A percentile compares a stretch with the other conserved stretches of the same genome.
Conservation (phyloP, 2,329 filamentous ascomycete species). For the Talaromyces islandicus region DNA sequence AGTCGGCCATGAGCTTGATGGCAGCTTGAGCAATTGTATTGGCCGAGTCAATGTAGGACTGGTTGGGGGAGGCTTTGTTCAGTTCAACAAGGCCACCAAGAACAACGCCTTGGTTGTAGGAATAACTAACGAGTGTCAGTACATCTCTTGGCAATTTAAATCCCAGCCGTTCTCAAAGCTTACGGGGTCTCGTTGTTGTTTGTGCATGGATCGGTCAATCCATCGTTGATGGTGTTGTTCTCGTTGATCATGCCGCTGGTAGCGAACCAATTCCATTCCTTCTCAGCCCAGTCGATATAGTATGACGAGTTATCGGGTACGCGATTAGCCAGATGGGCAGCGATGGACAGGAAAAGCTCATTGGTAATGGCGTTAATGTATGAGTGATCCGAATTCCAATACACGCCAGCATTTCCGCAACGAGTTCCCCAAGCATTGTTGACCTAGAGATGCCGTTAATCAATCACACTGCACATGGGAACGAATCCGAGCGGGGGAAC, state of each 20-base stretch:
- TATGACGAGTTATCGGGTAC: slow-evolving; percentile 24
- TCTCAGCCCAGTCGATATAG: slow-evolving; percentile 43
- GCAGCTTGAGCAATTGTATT: slow-evolving; percentile 48
- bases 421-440: slow-evolving; percentile 34
- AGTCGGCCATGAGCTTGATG: slow-evolving; percentile 41
- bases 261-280: slow-evolving; percentile 48
- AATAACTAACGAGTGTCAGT: slow-evolving; percentile 31
- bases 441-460: background rate
- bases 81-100: slow-evolving; percentile 54
- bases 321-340: slow-evolving; percentile 51
- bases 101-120: slow-evolving; percentile 59
- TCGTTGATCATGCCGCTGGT: slow-evolving; percentile 43
- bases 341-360: slow-evolving; percentile 50
- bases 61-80: slow-evolving; percentile 36
- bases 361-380: slow-evolving; percentile 53
- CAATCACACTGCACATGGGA: background rate
- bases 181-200: slow-evolving; percentile 38
- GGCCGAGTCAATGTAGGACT: slow-evolving; percentile 38
- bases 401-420: slow-evolving; percentile 43
- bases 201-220: slow-evolving; percentile 42
- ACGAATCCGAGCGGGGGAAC: background rate
- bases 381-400: slow-evolving; percentile 40
- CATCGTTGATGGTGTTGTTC: slow-evolving; percentile 49
- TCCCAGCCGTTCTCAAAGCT: background rate
- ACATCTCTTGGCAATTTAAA: background rate